Evolutionary conservation across 805 yeast species (phyloP), one percentile per base, ranked within the genome.

Genomic region (Metschnikowia cubensis): DNA sequence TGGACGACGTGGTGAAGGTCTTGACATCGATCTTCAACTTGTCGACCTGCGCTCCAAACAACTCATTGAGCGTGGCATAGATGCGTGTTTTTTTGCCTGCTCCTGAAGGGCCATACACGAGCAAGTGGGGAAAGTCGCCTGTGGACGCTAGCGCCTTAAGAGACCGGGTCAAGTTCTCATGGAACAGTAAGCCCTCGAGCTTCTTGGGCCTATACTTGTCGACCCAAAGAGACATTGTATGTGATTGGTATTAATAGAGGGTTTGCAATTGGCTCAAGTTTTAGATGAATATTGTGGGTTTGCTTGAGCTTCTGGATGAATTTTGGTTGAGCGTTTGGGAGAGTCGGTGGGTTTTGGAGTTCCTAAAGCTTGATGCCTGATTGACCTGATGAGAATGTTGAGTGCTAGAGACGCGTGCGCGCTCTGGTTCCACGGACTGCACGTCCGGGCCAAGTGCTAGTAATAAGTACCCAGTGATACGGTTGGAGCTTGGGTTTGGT

Each of bases 31-130:
- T 91, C 66, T 90, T 92, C 50, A 73, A 61, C 55, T 83, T 87
- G 55, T 87, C 91, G 17, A 88, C 89, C 48, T 85, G 86, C 2
- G 86, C 67, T 0, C 98, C 98, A 61, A 85, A 94, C 34, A 94
- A 75, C 57, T 89, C 89, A 49, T 82, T 76, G 47, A 94, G 69
- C 1, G 95, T 76, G 6, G 95, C 83, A 67, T 89, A 77, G 6
- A 90, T 87, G 56, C 99, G 80, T 8, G 99, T 94, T 73, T 94
- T 95, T 65, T 94, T 94, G 51, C 99, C 99, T 14, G 96, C 89
- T 4, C 99, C 99, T 35, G 90, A 83, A 1, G 99, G 98, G 0
- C 99, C 99, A 64, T 92, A 92, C 2, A 94, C 80, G 25, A 94
- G 71, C 42, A 94, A 68, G 71, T 94, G 99, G 1, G 99, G 99